Conservation (phyloP, 805 yeast species). For the Candida broadrunensis region DNA sequence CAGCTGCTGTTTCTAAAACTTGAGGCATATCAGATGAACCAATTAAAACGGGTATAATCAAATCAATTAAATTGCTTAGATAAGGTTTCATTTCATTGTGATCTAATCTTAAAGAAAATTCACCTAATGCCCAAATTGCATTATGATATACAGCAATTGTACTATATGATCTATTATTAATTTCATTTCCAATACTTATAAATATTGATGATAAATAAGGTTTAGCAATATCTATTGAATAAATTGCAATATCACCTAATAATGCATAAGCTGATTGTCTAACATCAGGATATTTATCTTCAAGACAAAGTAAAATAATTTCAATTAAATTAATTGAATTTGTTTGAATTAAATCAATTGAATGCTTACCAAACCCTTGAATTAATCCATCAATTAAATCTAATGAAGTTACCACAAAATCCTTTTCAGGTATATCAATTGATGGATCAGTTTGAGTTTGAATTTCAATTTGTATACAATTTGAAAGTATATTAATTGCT, state of each 20-base stretch:
- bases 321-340: slow-evolving; percentile 47
- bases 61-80: slow-evolving; percentile 49
- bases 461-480: slow-evolving; percentile 65
- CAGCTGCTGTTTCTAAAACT: slow-evolving; percentile 82
- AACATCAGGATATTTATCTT: slow-evolving; percentile 80
- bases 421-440: slow-evolving; percentile 79
- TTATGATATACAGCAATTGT: slow-evolving; percentile 74
- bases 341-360: slow-evolving; percentile 51
- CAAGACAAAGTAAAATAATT: slow-evolving; percentile 64
- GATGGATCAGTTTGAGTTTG: slow-evolving; percentile 63
- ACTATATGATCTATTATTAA: slow-evolving; percentile 48
- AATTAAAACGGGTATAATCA: slow-evolving; percentile 59
- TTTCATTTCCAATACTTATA: slow-evolving; percentile 66
- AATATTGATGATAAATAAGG: slow-evolving; percentile 53
- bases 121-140: slow-evolving; percentile 94
- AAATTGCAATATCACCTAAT: slow-evolving; percentile 83
- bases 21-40: slow-evolving; percentile 54
- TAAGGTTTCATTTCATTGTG: slow-evolving; percentile 48
- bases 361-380: slow-evolving; percentile 75
- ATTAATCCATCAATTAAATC: slow-evolving; percentile 91
- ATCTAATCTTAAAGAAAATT: slow-evolving; percentile 63
- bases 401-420: slow-evolving; percentile 81
- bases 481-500: slow-evolving; percentile 64
- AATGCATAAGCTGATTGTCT: slow-evolving; percentile 89
- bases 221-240: slow-evolving; percentile 43